phyloP scores from a whole-genome alignment of 805 yeast species.

The Candida wancherniae region DNA sequence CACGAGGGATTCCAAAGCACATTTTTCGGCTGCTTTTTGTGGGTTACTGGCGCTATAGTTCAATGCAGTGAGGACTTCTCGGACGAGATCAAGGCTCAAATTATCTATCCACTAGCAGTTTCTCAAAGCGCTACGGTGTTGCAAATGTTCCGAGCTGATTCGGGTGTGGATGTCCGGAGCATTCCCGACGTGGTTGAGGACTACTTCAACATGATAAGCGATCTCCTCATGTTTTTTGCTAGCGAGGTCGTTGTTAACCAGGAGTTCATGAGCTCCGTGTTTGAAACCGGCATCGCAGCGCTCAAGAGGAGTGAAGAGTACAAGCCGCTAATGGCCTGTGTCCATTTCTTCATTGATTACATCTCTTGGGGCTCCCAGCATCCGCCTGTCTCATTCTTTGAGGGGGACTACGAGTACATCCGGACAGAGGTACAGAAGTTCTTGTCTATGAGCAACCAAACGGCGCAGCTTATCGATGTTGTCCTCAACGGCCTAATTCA shows the following conservation, averaged over 20 bases:
- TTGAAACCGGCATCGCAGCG: constrained; percentile 55
- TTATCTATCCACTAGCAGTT: constrained; percentile 71
- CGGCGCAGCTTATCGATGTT: constrained; percentile 49
- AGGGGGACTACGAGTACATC: constrained; percentile 36
- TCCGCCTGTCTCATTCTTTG: constrained; percentile 72
- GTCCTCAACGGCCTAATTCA: constrained; percentile 65
- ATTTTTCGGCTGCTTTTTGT: constrained; percentile 75
- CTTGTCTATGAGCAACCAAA: constrained; percentile 42
- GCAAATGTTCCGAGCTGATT: constrained; percentile 24
- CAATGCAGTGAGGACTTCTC: constrained; percentile 53
- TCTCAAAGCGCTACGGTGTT: constrained; percentile 62
- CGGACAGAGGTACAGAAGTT: constrained; percentile 51
- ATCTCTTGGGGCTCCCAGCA: constrained; percentile 77
- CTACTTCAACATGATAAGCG: constrained; percentile 75
- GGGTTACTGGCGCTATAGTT: constrained; percentile 82
- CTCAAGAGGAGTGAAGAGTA: constrained; percentile 52
- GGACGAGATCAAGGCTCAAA: constrained; percentile 50
- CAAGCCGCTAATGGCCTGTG: constrained; percentile 63
- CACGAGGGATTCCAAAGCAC: constrained; percentile 66
- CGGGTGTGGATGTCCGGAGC: constrained; percentile 29
- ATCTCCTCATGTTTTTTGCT: constrained; percentile 72
- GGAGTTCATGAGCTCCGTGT: constrained; percentile 46
- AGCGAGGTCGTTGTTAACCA: constrained; percentile 42
- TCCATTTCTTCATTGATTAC: constrained; percentile 78
- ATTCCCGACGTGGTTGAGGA: constrained; percentile 78